Conservation (phyloP, 1,284 basidiomycete species). For the Testicularia cyperi region DNA sequence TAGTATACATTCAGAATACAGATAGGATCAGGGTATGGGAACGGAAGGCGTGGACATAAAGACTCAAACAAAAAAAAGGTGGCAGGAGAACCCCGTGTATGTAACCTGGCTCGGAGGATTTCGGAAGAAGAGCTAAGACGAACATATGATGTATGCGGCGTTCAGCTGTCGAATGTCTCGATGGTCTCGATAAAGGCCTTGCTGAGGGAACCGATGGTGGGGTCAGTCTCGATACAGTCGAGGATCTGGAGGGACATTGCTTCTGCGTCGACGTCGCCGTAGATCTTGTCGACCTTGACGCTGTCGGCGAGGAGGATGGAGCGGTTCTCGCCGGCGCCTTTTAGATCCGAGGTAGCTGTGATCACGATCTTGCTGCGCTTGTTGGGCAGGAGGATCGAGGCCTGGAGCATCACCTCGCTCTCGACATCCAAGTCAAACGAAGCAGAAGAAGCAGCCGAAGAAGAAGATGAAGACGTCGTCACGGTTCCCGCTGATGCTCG, state of each 20-base stretch:
- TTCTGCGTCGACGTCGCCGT: conserved; percentile 38
- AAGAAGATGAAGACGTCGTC: conserved; percentile 10
- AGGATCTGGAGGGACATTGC: conserved; percentile 40
- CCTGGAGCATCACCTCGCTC: conserved; percentile 30
- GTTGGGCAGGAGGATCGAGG: conserved; percentile 35
- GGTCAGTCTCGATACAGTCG: conserved; percentile 40
- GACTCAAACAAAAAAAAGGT: too few species aligned
- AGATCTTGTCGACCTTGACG: conserved; percentile 37
- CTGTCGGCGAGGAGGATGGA: conserved; percentile 29
- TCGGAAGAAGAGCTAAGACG: too few species aligned
- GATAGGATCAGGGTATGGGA: too few species aligned
- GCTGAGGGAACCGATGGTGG: conserved; percentile 34
- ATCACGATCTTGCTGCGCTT: conserved; percentile 40
- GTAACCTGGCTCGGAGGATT: too few species aligned
- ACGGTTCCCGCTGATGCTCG: too few species aligned
- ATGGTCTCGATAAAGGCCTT: conserved; percentile 41
- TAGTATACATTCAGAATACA: too few species aligned
- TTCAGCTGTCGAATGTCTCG: conserved; percentile 36
- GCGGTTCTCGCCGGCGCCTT: conserved; percentile 18
- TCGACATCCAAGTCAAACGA: conserved; percentile 3
- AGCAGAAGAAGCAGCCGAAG: conserved; percentile 9
- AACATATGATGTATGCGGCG: too few species aligned
- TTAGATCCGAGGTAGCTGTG: conserved; percentile 31
- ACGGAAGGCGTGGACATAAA: too few species aligned
- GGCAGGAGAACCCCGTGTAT: too few species aligned